A percentile compares a stretch with the other conserved stretches of the same genome.
These are phyloP conservation scores for Phialocephala sp. DNA, from an alignment of 2,329 filamentous ascomycete genomes.

Conservation along the genomic window DNA sequence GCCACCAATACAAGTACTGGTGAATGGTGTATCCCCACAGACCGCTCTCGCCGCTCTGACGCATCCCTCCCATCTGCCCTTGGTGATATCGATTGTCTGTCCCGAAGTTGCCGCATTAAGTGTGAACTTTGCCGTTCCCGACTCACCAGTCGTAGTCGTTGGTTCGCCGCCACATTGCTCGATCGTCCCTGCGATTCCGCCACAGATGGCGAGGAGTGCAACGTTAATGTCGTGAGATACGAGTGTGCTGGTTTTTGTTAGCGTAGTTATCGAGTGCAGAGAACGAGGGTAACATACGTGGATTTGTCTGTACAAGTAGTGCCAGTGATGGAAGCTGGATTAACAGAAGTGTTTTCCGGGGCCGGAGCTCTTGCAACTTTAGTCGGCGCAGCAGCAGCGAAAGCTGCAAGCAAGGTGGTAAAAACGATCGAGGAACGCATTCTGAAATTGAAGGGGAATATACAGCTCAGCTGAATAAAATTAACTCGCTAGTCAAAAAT, in stretches of 20 bases:
- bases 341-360: slow-evolving; percentile 35
- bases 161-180: slow-evolving; percentile 53
- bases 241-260: slow-evolving; percentile 24
- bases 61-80: slow-evolving; percentile 59
- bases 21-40: slow-evolving; percentile 34
- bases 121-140: slow-evolving; percentile 55
- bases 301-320: slow-evolving; percentile 43
- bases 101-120: slow-evolving; percentile 50
- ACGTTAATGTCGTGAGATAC: slow-evolving; percentile 53
- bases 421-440: slow-evolving; percentile 32
- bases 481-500: background rate
- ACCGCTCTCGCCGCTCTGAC: slow-evolving; percentile 52
- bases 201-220: slow-evolving; percentile 56
- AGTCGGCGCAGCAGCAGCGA: slow-evolving; percentile 13
- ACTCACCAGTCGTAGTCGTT: slow-evolving; percentile 51
- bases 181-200: slow-evolving; percentile 53
- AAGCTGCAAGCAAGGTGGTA: slow-evolving; percentile 21
- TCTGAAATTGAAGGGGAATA: slow-evolving; percentile 8
- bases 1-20: slow-evolving; percentile 37
- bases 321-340: slow-evolving; percentile 42
- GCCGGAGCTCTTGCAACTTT: background rate
- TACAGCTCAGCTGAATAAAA: slow-evolving; percentile 3
- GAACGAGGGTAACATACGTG: slow-evolving; percentile 31
- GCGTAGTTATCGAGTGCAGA: background rate
- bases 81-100: slow-evolving; percentile 48